These are phyloP conservation scores for Tausonia pullulans DNA, from an alignment of 1,284 basidiomycete species.

Conservation along the genomic window DNA sequence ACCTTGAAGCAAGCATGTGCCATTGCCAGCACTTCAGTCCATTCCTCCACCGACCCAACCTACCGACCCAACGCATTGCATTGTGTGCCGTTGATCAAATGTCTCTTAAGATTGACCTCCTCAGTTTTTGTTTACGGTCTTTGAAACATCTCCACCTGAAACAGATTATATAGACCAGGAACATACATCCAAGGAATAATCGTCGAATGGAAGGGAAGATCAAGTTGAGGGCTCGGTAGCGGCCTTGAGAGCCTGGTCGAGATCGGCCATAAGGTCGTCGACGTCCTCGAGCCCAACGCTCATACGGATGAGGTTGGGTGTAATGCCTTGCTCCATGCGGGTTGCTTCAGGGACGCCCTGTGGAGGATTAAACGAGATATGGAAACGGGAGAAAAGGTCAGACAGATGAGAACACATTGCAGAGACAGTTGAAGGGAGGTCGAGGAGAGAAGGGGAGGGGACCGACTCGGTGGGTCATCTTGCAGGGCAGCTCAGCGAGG, in stretches of 20 bases:
- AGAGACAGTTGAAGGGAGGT: background rate
- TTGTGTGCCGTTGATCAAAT: no score
- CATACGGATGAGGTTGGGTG: constrained; percentile 65
- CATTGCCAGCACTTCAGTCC: no score
- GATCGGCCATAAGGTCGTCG: constrained; percentile 65
- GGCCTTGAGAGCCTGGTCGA: constrained; percentile 50
- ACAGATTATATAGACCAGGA: no score
- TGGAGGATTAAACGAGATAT: constrained; percentile 31
- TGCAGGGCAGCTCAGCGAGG: constrained; percentile 67
- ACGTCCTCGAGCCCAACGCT: constrained; percentile 81
- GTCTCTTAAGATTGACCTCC: no score
- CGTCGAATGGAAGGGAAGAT: no score
- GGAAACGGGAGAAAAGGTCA: constrained; percentile 47
- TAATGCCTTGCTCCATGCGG: constrained; percentile 52
- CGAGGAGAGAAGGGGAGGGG: background rate
- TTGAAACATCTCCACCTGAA: no score
- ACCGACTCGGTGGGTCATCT: constrained; percentile 50
- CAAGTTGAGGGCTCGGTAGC: background rate
- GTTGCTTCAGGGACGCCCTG: constrained; percentile 33
- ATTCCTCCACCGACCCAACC: no score
- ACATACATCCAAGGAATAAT: no score
- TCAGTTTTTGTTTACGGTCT: no score
- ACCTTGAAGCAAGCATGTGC: no score
- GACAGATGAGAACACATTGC: no score
- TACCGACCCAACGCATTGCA: no score